Evolutionary conservation across 140 eudicot genomes (phyloP), one percentile per base, ranked within the genome.

Genomic region (Stevia rebaudiana): DNA sequence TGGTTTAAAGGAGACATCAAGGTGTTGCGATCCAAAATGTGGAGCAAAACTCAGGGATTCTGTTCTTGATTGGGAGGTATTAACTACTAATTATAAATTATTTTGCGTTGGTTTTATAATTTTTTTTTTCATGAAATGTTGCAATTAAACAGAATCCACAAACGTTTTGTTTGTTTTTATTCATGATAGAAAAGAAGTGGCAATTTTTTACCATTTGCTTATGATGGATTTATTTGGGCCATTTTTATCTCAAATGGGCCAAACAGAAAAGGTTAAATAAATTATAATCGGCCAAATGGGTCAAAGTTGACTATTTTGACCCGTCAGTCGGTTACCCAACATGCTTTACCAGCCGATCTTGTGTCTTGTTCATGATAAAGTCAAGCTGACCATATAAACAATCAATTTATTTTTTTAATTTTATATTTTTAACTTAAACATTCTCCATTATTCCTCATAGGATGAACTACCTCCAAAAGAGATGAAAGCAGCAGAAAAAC

Each of bases 51-150:
- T 91, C 25, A 84, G 53, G 76, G 98, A 91, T 59, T 74, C 88
- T 23, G 95, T 91, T 57, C 95, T 91, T 55, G 98, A 91, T 54
- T 91, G 98, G 98, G 96, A 91, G 91, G 98, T 91, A 84, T 22
- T 36, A 68, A n/a, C 31, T 91, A 79, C 42, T 44, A 55, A 40
- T 23, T 25, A 18, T 47, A 19, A 25, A 28, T 3, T 24, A 39
- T 25, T 40, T 0, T 0, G 6, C 46, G 39, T 28, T 44, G 47
- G 2, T 18, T 23, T 30, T 3, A 11, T 6, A 5, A 46, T 6
- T 1, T 22, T 2, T 33, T 11, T 36, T 57, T 12, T 17, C 13
- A 0, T 37, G 23, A 15, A 6, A 55, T 22, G 21, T 13, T 15
- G 54, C 18, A 19, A 39, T 24, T 1, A 17, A 28, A 69, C 1